Evolutionary conservation across 345 rosid species (phyloP).

Genomic region (Aegle marmelos): DNA sequence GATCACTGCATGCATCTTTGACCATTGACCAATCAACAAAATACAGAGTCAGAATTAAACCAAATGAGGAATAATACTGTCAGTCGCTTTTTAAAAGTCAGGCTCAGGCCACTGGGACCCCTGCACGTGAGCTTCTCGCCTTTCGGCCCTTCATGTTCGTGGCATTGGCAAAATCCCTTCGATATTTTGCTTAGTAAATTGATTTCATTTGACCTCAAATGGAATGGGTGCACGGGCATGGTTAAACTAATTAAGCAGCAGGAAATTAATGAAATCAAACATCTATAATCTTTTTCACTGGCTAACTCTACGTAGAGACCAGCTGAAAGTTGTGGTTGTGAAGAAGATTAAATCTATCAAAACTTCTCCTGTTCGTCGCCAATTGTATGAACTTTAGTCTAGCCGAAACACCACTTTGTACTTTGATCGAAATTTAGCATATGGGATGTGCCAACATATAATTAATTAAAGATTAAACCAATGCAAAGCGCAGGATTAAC

Average conservation of each 20-base stretch:
- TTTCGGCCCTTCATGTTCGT: conserved; percentile 39
- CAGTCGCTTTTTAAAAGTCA: not conserved
- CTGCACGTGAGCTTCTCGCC: conserved; percentile 46
- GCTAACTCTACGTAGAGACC: not conserved
- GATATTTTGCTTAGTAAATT: not conserved
- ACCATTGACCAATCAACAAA: conserved; percentile 44
- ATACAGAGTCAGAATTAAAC: not conserved
- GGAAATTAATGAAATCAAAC: not conserved
- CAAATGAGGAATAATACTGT: conserved; percentile 12
- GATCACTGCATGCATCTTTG: conserved; percentile 29
- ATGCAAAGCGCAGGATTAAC: conserved; percentile 18
- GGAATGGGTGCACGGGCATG: not conserved
- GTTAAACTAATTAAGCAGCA: not conserved
- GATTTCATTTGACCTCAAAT: not conserved
- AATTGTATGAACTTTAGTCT: not conserved
- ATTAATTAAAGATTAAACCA: not conserved
- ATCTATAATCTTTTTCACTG: not conserved
- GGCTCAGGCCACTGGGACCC: conserved; percentile 40
- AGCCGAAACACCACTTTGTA: not conserved
- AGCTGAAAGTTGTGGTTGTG: not conserved
- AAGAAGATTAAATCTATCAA: not conserved
- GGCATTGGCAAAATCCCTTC: conserved; percentile 16
- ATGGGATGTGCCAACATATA: not conserved
- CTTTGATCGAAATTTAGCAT: not conserved
- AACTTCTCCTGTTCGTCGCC: not conserved